Evolutionary conservation across 1,284 basidiomycete genomes (phyloP), one percentile per base, ranked within the genome.

Genomic region (Ustilago loliicola): DNA sequence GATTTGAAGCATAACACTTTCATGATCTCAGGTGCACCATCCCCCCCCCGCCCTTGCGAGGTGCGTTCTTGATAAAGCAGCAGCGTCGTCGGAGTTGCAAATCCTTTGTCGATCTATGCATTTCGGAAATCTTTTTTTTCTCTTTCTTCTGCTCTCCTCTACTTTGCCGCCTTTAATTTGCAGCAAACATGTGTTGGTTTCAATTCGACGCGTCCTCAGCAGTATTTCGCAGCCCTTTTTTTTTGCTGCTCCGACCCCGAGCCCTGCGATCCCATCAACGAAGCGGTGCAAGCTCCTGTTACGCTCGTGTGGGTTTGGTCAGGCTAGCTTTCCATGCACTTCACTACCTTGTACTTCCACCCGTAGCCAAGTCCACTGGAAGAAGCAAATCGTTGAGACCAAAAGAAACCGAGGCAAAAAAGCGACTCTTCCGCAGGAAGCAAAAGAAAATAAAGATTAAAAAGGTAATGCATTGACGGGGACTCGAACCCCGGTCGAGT

Each of bases 401-500:
- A 29, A n/a, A 47, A 21, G 27, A 40, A 8, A 13, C 5, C 30
- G 23, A 30, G n/a, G 1, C 19, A 55, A 57, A 54, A 55, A 51
- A 61, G 19, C 7, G 13, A 40, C 3, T 19, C 5, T 36, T 36
- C 45, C 7, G 45, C 21, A 25, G 21, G 11, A 21, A 11, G 21
- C 5, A 3, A 48, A 21, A 48, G 7, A 2, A 25, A 57, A 58
- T 47, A 25, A 11, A n/a, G n/a, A n/a, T n/a, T 1, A 10, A 60
- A 69, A 69, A 54, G 61, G 38, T 9, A 42, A 63, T 76, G 73
- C 73, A 76, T 76, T 72, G 73, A 76, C 73, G 68, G 73, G 73
- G 73, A 76, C 64, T 76, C 73, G 73, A 76, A 76, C 73, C 73
- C 73, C 73, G 73, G 73, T 76, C 73, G 69, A 72, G 74, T 67